Conservation (phyloP, 176 grass and related monocot genomes). For the maize (Zea mays) region Zm-B73-REFERENCE-NAM-5.0 NC_050101.1:165276501-165277000, state of each 20-base stretch:
- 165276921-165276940: conserved; percentile 86
- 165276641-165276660: conserved; percentile 98
- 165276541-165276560: conserved; percentile 91
- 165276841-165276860: conserved; percentile 65
- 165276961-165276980: conserved; percentile 79
- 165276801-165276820: conserved; percentile 84
- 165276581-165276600: conserved; percentile 69
- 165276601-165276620: conserved; percentile 91
- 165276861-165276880: conserved; percentile 77
- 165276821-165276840: conserved; percentile 68
- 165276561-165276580: conserved; percentile 76
- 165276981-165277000: conserved; percentile 52
- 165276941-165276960: conserved; percentile 95
- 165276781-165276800: conserved; percentile 56
- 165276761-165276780: conserved; percentile 76
- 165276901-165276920: conserved; percentile 79
- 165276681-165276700: conserved; percentile 58
- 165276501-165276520: conserved; percentile 97
- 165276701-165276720: conserved; percentile 33
- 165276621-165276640: conserved; percentile 79
- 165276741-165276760: conserved; percentile 59
- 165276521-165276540: conserved; percentile 88
- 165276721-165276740: conserved; percentile 33
- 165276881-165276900: conserved; percentile 91
- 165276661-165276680: conserved; percentile 88